Evolutionary conservation across 2,329 filamentous ascomycete genomes (phyloP).

Genomic region (Colletotrichum liriopes): DNA sequence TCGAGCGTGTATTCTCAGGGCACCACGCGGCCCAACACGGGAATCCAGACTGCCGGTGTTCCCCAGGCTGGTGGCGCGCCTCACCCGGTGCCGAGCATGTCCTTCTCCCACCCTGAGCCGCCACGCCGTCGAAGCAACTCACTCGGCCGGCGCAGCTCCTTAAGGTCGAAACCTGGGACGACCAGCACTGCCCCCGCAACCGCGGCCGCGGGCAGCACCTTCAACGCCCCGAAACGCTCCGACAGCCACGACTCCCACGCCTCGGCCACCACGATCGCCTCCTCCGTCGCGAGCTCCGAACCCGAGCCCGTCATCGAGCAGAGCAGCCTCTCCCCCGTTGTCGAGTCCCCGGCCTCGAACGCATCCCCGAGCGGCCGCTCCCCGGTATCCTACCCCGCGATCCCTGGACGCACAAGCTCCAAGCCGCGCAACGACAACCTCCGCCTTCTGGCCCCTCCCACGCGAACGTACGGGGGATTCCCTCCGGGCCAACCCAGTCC

Average conservation of each 20-base stretch:
- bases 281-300: slow-evolving; percentile 38
- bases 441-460: slow-evolving; percentile 53
- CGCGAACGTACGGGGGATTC: slow-evolving; percentile 51
- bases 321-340: slow-evolving; percentile 63
- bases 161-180: slow-evolving; percentile 27
- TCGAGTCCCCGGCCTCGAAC: slow-evolving; percentile 60
- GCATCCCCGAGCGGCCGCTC: slow-evolving; percentile 48
- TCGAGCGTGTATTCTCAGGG: slow-evolving; percentile 58
- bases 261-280: slow-evolving; percentile 59
- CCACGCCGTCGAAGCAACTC: slow-evolving; percentile 43
- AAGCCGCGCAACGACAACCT: slow-evolving; percentile 46
- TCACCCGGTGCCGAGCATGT: slow-evolving; percentile 46
- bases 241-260: slow-evolving; percentile 42
- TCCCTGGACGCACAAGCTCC: slow-evolving; percentile 45
- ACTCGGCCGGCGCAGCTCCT: slow-evolving; percentile 34
- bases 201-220: background rate
- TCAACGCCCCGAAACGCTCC: slow-evolving; percentile 35
- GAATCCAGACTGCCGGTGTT: slow-evolving; percentile 39
- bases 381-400: slow-evolving; percentile 53
- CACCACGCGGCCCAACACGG: slow-evolving; percentile 45
- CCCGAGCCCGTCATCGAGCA: slow-evolving; percentile 46
- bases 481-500: slow-evolving; percentile 60
- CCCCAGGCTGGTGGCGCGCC: slow-evolving; percentile 36
- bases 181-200: slow-evolving; percentile 23
- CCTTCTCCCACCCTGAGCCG: slow-evolving; percentile 43